Evolutionary conservation across 257 asterid species (phyloP), one percentile per base, ranked within the genome.

Genomic region (Solanum sitiens): DNA sequence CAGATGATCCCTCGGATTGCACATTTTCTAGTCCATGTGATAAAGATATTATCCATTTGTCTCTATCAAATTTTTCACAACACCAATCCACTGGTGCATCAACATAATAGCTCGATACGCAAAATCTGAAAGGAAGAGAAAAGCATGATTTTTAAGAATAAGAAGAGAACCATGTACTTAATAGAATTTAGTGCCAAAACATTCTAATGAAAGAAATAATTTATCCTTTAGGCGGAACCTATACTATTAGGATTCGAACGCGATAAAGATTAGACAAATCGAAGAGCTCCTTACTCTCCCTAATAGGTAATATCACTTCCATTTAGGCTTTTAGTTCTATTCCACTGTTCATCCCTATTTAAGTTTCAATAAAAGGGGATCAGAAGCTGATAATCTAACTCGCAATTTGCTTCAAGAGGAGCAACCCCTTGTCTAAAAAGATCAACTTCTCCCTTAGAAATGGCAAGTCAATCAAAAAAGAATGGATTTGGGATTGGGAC

Each of bases 61-160:
- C 72, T 9, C 25, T 71, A 68, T 76, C 88, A 73, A 95, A 95
- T 59, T 88, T 92, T 59, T 90, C 91, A 86, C 98, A 94, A 16
- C 11, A 50, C 97, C 98, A 95, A 45, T 85, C 89, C 9, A 65
- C 61, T 30, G 87, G 80, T 11, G 32, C 47, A 45, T 84, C 77
- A 88, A 37, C 86, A 70, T 13, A 56, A 59, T 2, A 27, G 50
- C 56, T 65, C 82, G 82, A 74, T 93, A 91, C 88, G 89, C 97
- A 95, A 88, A 93, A 94, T 86, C 97, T 93, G 86, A 72, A 85
- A 89, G 56, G 61, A 88, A 39, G 71, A 84, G 68, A 63, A 87
- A 30, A 37, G 0, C 30, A 63, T 0, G 56, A 11, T 4, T 40
- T 40, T 42, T 44, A n/a, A 76, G 7, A 76, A 27, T 27, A 27